These are phyloP conservation scores for Zymoseptoria crescenta DNA, from an alignment of 2,329 filamentous ascomycete genomes.

Conservation along the genomic window DNA sequence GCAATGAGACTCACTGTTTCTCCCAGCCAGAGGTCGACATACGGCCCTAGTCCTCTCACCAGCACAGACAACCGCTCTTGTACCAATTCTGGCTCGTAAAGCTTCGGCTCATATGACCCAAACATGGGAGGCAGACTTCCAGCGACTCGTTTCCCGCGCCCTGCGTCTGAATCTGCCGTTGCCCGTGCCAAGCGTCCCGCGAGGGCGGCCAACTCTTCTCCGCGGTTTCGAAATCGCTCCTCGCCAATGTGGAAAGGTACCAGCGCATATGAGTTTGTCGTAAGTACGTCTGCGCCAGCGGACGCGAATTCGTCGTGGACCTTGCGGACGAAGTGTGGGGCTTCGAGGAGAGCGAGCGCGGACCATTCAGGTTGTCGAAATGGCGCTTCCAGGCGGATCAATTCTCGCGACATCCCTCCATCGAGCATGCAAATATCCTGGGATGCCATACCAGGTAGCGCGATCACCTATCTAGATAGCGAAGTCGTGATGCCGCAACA, in stretches of 20 bases:
- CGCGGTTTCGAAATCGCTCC: conserved; percentile 1
- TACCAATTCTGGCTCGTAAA: background rate
- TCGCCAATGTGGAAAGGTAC: conserved; percentile 4
- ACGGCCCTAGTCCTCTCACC: background rate
- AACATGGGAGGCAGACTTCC: conserved; percentile 6
- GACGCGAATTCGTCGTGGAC: conserved; percentile 1
- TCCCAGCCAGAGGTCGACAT: conserved; percentile 4
- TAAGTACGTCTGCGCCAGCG: conserved; percentile 2
- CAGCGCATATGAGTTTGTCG: conserved; percentile 3
- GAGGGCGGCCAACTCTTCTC: conserved; percentile 1
- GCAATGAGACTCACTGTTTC: conserved; percentile 5
- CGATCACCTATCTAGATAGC: too few relatives aligned
- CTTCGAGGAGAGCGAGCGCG: conserved; percentile 2
- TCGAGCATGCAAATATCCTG: background rate
- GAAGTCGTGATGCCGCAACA: too few relatives aligned
- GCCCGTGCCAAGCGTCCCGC: conserved; percentile 3
- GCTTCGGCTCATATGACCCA: conserved; percentile 6
- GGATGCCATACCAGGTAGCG: background rate
- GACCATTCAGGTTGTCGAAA: conserved; percentile 7
- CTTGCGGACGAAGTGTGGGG: background rate
- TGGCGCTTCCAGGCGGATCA: conserved; percentile 3
- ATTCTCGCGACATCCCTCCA: conserved; percentile 5
- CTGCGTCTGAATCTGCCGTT: background rate
- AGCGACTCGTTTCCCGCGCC: background rate
- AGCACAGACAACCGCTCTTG: background rate